Percentiles rank a stretch among this genome's conserved stretches.
phyloP scores from a whole-genome alignment of 2,329 filamentous ascomycete genomes.

The Nannizzia gypsea region DNA sequence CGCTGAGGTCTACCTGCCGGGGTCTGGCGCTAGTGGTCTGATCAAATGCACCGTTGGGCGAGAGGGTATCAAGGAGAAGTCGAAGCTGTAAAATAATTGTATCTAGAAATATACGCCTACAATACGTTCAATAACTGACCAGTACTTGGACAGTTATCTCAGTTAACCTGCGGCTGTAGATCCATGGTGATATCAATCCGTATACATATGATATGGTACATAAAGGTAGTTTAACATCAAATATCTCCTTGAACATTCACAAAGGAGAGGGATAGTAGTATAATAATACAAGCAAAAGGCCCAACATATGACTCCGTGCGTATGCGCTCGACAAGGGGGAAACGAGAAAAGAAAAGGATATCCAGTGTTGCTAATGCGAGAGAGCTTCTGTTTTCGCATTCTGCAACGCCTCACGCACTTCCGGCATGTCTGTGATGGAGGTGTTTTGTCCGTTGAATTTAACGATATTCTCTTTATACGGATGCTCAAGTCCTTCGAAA shows the following conservation, averaged over 20 bases:
- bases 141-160: background rate
- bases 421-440: slow-evolving; percentile 23
- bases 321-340: slow-evolving; percentile 11
- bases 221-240: background rate
- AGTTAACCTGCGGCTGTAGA: background rate
- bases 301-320: slow-evolving; percentile 3
- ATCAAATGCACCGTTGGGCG: slow-evolving; percentile 76
- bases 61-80: slow-evolving; percentile 6
- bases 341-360: slow-evolving; percentile 6
- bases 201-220: slow-evolving; percentile 4
- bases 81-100: background rate
- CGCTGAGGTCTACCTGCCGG: slow-evolving; percentile 88
- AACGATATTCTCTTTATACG: slow-evolving; percentile 79
- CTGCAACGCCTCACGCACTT: slow-evolving; percentile 30
- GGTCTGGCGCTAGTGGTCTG: slow-evolving; percentile 84
- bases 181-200: background rate
- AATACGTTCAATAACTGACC: background rate
- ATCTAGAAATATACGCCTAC: background rate
- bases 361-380: slow-evolving; percentile 13
- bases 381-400: slow-evolving; percentile 18
- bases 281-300: slow-evolving; percentile 2
- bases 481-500: slow-evolving; percentile 86
- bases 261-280: background rate
- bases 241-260: background rate
- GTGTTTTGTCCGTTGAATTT: slow-evolving; percentile 50